A percentile compares a stretch with the other conserved stretches of the same genome.
phyloP scores from a whole-genome alignment of 1,139 yeast species.

The Candida smagusa region DNA sequence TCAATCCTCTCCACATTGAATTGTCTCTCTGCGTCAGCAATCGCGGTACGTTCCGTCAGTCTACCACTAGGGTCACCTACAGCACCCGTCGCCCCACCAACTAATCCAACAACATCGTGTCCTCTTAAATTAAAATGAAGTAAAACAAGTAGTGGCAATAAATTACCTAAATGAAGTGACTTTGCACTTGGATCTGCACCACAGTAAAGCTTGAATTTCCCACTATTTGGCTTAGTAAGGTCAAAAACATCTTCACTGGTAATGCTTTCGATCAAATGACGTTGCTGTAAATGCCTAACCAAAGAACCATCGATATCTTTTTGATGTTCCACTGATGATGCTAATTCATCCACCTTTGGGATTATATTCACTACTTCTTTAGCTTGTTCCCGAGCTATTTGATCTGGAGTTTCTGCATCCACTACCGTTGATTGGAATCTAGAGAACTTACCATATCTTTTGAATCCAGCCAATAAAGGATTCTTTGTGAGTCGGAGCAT shows the following conservation, averaged over 20 bases:
- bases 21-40: slow-evolving; percentile 50
- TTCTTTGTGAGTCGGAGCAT: no score
- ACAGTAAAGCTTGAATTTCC: slow-evolving; percentile 64
- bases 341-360: slow-evolving; percentile 33
- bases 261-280: slow-evolving; percentile 47
- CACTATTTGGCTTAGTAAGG: slow-evolving; percentile 28
- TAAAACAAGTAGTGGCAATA: slow-evolving; percentile 80
- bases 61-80: slow-evolving; percentile 98
- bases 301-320: slow-evolving; percentile 38
- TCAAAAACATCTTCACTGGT: slow-evolving; percentile 46
- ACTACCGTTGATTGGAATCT: no score
- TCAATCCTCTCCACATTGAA: slow-evolving; percentile 61
- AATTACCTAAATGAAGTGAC: slow-evolving; percentile 86
- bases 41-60: slow-evolving; percentile 61
- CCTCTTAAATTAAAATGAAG: slow-evolving; percentile 84
- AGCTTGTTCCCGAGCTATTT: background rate
- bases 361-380: slow-evolving; percentile 25
- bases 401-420: background rate
- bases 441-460: no score
- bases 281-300: slow-evolving; percentile 41
- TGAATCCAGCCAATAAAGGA: no score
- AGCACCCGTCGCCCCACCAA: slow-evolving; percentile 97
- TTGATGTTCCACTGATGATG: slow-evolving; percentile 20
- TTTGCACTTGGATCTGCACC: slow-evolving; percentile 97
- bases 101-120: slow-evolving; percentile 74